Evolutionary conservation across 495 filamentous ascomycete genomes (phyloP), one percentile per base, ranked within the genome.

Genomic region (Antarctomyces pellizariae): DNA sequence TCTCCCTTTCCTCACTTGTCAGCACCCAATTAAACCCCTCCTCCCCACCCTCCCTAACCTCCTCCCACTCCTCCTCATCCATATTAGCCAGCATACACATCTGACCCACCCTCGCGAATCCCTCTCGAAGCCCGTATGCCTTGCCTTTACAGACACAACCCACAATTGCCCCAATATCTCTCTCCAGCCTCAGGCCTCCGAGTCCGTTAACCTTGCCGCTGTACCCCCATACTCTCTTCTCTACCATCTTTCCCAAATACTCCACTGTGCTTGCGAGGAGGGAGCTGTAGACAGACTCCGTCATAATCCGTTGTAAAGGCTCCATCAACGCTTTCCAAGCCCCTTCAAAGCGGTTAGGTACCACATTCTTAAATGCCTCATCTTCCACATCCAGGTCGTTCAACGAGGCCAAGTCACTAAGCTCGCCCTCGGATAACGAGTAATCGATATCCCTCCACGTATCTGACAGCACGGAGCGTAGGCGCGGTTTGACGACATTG

Each of bases 11-110:
- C 22, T 65, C 61, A 34, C 55, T 49, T 25, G 32, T 59, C 22
- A 65, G 34, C n/a, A 63, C 52, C 61, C 61, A 65, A 26, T 46
- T 29, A 41, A 65, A 58, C 14, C 38, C 54, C 14, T 47, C 57
- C 7, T 57, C 56, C 3, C 40, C 50, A 3, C 42, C 48, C 16
- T 38, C 44, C 37, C 38, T 18, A 8, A 75, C 44, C 46, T 84
- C 84, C 26, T 82, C 78, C 78, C 83, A 92, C 49, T 97, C 89
- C 31, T 97, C 86, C 10, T 89, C 82, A 45, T 97, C 86, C 82
- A 93, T 90, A 33, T 83, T 83, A 41, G 90, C 76, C 3, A 91
- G 63, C 50, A 92, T 61, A 25, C 71, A 67, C 34, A 95, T 75
- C 58, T 97, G 83, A 35, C 64, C 57, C 30, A 77, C 77, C 34